Evolutionary conservation across 2,329 filamentous ascomycete species (phyloP).

Genomic region (Grosmannia huntii): DNA sequence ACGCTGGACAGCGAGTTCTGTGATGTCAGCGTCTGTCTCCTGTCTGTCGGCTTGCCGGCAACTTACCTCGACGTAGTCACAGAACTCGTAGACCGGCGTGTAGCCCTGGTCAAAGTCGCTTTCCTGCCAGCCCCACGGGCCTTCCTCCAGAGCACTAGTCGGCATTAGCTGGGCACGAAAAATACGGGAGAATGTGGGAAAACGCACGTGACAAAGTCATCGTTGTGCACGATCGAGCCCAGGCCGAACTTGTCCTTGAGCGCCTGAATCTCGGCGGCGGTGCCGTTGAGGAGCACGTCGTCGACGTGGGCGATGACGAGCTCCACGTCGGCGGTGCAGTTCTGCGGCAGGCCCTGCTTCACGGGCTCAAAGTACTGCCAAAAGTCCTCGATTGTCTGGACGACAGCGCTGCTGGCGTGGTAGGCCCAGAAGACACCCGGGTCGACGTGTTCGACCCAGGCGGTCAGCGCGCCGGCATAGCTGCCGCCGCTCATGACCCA

Average conservation of each 20-base stretch:
- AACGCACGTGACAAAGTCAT: conserved; percentile 27
- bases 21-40: neutral
- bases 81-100: conserved; percentile 36
- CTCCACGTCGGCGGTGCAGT: conserved; percentile 40
- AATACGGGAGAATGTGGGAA: neutral
- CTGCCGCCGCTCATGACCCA: conserved; percentile 44
- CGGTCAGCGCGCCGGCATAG: conserved; percentile 41
- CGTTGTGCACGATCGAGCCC: conserved; percentile 27
- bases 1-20: conserved; percentile 23
- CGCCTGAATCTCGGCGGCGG: conserved; percentile 23
- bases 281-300: conserved; percentile 26
- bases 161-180: neutral
- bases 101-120: conserved; percentile 33
- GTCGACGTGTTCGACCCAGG: conserved; percentile 35
- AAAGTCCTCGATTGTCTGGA: conserved; percentile 37
- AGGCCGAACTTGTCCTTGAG: conserved; percentile 40
- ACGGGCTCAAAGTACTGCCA: conserved; percentile 45
- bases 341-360: conserved; percentile 38
- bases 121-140: conserved; percentile 45
- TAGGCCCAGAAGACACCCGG: conserved; percentile 49
- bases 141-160: conserved; percentile 35
- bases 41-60: neutral
- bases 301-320: conserved; percentile 41
- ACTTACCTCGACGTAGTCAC: conserved; percentile 30
- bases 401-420: conserved; percentile 41